Evolutionary conservation across 1,139 yeast genomes (phyloP).

Genomic region (Zygoascus hellenicus): DNA sequence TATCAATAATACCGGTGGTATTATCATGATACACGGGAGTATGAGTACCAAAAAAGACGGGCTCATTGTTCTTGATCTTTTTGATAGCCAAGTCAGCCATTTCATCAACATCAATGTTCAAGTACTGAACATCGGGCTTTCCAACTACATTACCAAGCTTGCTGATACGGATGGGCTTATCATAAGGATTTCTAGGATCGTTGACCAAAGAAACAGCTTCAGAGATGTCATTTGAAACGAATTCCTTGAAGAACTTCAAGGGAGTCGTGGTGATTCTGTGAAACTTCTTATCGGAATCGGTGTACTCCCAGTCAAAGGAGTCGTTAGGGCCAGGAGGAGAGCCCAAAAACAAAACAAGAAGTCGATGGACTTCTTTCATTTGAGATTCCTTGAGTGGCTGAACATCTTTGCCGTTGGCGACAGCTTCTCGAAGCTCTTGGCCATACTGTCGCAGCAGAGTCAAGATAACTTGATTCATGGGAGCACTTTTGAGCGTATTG

Average conservation of each 20-base stretch:
- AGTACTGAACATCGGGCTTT: conserved; percentile 61
- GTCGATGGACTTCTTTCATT: conserved; percentile 57
- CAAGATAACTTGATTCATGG: conserved; percentile 55
- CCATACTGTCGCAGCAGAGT: conserved; percentile 73
- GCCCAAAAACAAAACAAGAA: conserved; percentile 63
- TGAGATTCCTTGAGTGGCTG: conserved; percentile 41
- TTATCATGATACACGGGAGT: conserved; percentile 65
- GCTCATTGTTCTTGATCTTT: conserved; percentile 63
- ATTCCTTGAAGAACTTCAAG: conserved; percentile 50
- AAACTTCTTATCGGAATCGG: conserved; percentile 64
- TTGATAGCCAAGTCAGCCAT: conserved; percentile 57
- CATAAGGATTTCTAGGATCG: conserved; percentile 71
- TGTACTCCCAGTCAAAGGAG: conserved; percentile 64
- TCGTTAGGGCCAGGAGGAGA: conserved; percentile 70
- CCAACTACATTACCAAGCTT: conserved; percentile 66
- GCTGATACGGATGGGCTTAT: conserved; percentile 60
- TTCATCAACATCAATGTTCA: conserved; percentile 56
- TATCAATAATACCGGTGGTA: conserved; percentile 62
- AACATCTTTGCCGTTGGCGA: conserved; percentile 31
- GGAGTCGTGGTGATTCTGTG: conserved; percentile 55
- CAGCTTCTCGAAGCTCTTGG: conserved; percentile 51
- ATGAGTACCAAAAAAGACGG: conserved; percentile 81
- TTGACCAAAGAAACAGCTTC: conserved; percentile 62
- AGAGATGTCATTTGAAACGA: conserved; percentile 48
- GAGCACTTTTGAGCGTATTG: conserved; percentile 53